Conservation (phyloP, 2,329 filamentous ascomycete species). For the Aspergillus melleus region DNA sequence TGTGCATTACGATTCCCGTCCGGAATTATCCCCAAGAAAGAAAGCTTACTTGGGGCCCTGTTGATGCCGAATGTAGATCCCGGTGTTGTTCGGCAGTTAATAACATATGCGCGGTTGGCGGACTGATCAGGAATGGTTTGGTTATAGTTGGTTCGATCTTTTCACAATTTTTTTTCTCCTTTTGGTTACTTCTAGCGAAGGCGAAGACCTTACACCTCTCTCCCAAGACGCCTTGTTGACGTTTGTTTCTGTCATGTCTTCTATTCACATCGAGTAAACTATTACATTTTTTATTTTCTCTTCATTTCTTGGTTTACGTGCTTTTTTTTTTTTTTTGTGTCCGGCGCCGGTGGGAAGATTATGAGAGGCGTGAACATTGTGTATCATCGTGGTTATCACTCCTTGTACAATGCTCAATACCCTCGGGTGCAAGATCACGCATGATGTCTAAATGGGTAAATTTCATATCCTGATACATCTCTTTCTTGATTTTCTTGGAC, state of each 20-base stretch:
- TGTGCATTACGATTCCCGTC: conserved; percentile 54
- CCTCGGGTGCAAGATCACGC: conserved; percentile 30
- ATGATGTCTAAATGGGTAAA: conserved; percentile 22
- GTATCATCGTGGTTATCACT: conserved; percentile 18
- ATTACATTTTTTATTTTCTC: conserved; percentile 4
- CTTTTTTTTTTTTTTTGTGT: conserved; percentile 10
- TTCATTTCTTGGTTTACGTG: conserved; percentile 1
- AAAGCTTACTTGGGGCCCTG: conserved; percentile 66
- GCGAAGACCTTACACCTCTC: conserved; percentile 13
- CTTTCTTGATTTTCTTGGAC: not conserved
- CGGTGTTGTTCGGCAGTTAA: conserved; percentile 65
- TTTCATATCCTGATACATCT: conserved; percentile 14
- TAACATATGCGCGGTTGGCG: conserved; percentile 61
- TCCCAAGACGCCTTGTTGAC: conserved; percentile 16
- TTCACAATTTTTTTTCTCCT: conserved; percentile 5
- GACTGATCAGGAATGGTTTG: conserved; percentile 30
- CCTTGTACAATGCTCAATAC: conserved; percentile 40
- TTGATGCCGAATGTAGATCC: conserved; percentile 66
- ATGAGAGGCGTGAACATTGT: conserved; percentile 22
- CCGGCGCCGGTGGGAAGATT: conserved; percentile 28
- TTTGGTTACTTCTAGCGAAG: conserved; percentile 21
- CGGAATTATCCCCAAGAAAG: conserved; percentile 64
- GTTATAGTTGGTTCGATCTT: conserved; percentile 5
- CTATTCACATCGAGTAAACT: conserved; percentile 21
- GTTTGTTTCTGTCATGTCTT: conserved; percentile 24